A percentile compares a stretch with the other conserved stretches of the same genome.
Conservation (phyloP, 1,284 basidiomycete species). For the Cystobasidium pallidum region DNA sequence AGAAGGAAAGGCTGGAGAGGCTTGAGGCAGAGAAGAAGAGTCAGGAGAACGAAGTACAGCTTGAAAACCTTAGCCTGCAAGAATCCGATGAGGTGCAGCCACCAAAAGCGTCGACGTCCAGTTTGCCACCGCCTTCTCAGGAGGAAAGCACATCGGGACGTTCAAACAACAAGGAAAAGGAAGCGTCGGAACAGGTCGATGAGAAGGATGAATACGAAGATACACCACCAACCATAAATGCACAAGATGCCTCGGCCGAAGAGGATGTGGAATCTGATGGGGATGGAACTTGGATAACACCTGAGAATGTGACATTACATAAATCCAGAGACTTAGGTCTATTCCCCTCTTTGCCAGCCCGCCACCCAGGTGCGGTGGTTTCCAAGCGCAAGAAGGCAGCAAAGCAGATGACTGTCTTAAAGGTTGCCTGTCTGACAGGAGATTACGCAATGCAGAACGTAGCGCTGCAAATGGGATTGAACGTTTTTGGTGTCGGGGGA, state of each 20-base stretch:
- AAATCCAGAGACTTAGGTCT: slow-evolving; percentile 83
- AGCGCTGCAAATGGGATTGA: slow-evolving; percentile 89
- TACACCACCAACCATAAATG: slow-evolving; percentile 5
- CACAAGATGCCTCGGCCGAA: not conserved
- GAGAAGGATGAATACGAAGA: slow-evolving; percentile 44
- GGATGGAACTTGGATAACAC: slow-evolving; percentile 97
- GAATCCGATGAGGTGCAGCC: slow-evolving; percentile 14
- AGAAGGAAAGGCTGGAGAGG: slow-evolving; percentile 25
- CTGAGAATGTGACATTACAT: slow-evolving; percentile 80
- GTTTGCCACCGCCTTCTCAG: slow-evolving; percentile 16
- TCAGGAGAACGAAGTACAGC: slow-evolving; percentile 14
- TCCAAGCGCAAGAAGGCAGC: slow-evolving; percentile 20
- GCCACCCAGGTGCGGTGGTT: slow-evolving; percentile 35
- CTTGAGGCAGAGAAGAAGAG: slow-evolving; percentile 3
- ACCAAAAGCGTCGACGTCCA: slow-evolving; percentile 35
- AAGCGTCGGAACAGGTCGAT: slow-evolving; percentile 42
- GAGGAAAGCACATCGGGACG: slow-evolving; percentile 30
- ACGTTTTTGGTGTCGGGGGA: slow-evolving; percentile 87
- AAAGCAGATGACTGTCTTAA: slow-evolving; percentile 57
- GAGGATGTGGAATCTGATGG: slow-evolving; percentile 62
- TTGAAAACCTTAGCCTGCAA: slow-evolving; percentile 13
- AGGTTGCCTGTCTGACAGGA: slow-evolving; percentile 85
- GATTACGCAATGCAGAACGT: slow-evolving; percentile 99
- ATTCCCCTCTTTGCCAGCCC: slow-evolving; percentile 55
- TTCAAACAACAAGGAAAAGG: slow-evolving; percentile 47